Percentiles rank a stretch among this genome's conserved stretches.
phyloP scores from a whole-genome alignment of 345 rosid genomes.

The Litchi chinensis region DNA sequence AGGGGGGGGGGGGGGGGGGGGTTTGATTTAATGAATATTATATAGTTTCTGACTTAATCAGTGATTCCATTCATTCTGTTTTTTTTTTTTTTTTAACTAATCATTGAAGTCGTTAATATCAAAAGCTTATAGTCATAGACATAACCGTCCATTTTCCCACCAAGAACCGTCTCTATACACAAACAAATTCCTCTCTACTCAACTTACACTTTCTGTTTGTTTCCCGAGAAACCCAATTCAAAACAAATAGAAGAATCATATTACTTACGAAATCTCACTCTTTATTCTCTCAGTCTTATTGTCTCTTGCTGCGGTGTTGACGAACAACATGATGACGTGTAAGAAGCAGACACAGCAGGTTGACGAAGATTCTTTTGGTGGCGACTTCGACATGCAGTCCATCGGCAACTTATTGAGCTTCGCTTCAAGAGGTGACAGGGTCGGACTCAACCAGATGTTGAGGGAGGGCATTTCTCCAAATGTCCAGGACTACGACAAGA shows the following conservation, averaged over 20 bases:
- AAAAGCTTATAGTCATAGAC: slow-evolving; percentile 20
- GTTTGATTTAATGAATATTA: too few relatives aligned
- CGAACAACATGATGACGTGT: slow-evolving; percentile 29
- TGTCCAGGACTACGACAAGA: slow-evolving; percentile 61
- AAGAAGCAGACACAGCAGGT: slow-evolving; percentile 17
- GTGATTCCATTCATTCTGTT: too few relatives aligned
- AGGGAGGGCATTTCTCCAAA: slow-evolving; percentile 52
- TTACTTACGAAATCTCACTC: neutral
- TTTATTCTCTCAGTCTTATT: neutral
- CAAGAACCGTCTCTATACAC: slow-evolving; percentile 1
- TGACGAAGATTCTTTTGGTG: slow-evolving; percentile 16
- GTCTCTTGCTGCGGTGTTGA: neutral
- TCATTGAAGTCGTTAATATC: slow-evolving; percentile 8
- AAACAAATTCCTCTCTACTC: neutral
- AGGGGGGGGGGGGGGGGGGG: too few relatives aligned
- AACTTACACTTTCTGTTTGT: neutral
- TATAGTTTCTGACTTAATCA: too few relatives aligned
- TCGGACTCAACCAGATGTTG: slow-evolving; percentile 67
- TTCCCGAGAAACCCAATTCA: neutral
- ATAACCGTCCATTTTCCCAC: slow-evolving; percentile 30
- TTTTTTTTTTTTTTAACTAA: too few relatives aligned
- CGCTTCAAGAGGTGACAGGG: slow-evolving; percentile 63
- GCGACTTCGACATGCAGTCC: slow-evolving; percentile 52
- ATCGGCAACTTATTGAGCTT: slow-evolving; percentile 65
- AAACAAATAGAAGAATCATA: too few relatives aligned